Evolutionary conservation across 495 filamentous ascomycete genomes (phyloP).

Genomic region (Physcia stellaris): DNA sequence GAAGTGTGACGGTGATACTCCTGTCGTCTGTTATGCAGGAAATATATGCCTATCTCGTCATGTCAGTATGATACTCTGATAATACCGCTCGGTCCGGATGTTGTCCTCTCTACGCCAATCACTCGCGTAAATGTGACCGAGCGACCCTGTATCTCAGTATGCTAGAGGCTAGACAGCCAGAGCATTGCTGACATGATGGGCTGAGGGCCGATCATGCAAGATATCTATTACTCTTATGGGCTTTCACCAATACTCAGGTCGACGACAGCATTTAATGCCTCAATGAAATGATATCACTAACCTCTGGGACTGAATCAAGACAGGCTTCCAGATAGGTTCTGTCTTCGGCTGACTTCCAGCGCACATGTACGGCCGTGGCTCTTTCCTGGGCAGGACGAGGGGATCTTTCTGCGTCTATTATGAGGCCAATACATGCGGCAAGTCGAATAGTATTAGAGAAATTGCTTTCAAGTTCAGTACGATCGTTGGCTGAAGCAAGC

Average conservation of each 20-base stretch:
- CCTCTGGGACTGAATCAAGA: slow-evolving; percentile 4
- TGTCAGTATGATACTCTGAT: too few relatives aligned
- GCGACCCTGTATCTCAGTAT: too few relatives aligned
- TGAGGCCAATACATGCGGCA: slow-evolving; percentile 23
- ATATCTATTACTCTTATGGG: too few relatives aligned
- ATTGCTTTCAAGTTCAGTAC: slow-evolving; percentile 15
- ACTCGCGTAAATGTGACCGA: too few relatives aligned
- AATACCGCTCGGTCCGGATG: too few relatives aligned
- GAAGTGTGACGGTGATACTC: slow-evolving; percentile 26
- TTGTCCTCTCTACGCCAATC: too few relatives aligned
- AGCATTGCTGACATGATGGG: too few relatives aligned
- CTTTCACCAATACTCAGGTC: too few relatives aligned
- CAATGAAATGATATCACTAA: too few relatives aligned
- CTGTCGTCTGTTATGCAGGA: slow-evolving; percentile 28
- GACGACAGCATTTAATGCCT: too few relatives aligned
- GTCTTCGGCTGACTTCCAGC: slow-evolving; percentile 16
- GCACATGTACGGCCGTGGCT: slow-evolving; percentile 14
- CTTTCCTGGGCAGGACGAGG: background rate
- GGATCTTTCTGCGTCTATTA: slow-evolving; percentile 25
- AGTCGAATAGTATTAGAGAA: slow-evolving; percentile 21
- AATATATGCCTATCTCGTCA: slow-evolving; percentile 34
- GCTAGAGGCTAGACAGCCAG: too few relatives aligned
- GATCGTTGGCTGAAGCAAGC: slow-evolving; percentile 14
- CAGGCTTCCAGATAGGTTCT: slow-evolving; percentile 1
- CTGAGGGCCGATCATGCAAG: too few relatives aligned